A percentile compares a stretch with the other conserved stretches of the same genome.
Evolutionary conservation across 208 protist species (phyloP).

Genomic region (Leishmania major): DNA sequence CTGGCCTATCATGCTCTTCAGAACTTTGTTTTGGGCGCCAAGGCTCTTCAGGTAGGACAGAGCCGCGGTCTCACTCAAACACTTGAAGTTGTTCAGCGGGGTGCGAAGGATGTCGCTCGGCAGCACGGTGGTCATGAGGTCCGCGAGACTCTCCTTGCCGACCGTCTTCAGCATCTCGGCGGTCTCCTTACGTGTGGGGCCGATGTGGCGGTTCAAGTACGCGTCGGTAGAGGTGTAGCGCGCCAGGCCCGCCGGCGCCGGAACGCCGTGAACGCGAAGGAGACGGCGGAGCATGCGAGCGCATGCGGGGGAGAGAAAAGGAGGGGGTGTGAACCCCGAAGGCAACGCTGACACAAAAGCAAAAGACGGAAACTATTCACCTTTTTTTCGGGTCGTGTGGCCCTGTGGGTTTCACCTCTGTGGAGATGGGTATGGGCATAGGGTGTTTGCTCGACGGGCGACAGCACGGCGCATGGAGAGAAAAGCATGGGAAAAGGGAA

Average conservation of each 20-base stretch:
- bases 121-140: conserved; percentile 78
- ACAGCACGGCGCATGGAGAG: background rate
- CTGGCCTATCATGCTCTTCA: conserved; percentile 93
- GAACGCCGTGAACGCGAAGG: background rate
- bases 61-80: conserved; percentile 74
- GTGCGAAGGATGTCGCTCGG: conserved; percentile 72
- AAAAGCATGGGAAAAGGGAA: background rate
- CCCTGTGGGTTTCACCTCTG: no score
- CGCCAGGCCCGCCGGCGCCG: conserved; percentile 16
- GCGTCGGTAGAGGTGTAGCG: conserved; percentile 75
- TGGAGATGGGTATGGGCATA: background rate
- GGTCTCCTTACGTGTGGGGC: conserved; percentile 81
- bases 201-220: conserved; percentile 93
- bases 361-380: background rate
- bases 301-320: background rate
- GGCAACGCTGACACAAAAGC: background rate
- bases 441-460: background rate
- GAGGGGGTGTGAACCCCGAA: background rate
- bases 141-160: conserved; percentile 70
- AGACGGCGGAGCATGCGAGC: conserved; percentile 16
- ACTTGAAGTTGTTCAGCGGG: conserved; percentile 44
- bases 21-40: conserved; percentile 84
- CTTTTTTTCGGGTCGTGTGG: no score
- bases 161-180: conserved; percentile 89
- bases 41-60: conserved; percentile 60